Evolutionary conservation across 2,329 filamentous ascomycete species (phyloP), one percentile per base, ranked within the genome.

Genomic region (Talaromyces sp.): DNA sequence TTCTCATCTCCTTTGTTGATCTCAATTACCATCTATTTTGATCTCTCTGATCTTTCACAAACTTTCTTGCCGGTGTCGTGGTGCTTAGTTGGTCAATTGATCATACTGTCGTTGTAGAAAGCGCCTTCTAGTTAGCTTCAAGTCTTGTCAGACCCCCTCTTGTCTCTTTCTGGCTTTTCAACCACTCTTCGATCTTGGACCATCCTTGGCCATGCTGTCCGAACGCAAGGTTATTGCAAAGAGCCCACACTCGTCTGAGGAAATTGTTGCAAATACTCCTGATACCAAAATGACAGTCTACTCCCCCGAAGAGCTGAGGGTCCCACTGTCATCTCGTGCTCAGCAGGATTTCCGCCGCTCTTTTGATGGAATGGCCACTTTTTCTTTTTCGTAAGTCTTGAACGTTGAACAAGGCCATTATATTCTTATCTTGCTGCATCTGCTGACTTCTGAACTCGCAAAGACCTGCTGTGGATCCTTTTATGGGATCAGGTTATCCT

Each of bases 211-310:
- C 56, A 66, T 66, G 65, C 60, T 66, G 37, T 56, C 60, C 9
- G 64, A 62, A 43, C 64, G 60, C 60, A 62, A 45, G 24, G 52
- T 35, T 37, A 35, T 62, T 64, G 68, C 74, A 59, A 77, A 75
- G 67, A 80, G 78, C 68, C 75, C 77, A 37, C 72, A 70, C 54
- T 79, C 78, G 41, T 76, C 76, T 16, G 84, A 82, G 54, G 81
- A 79, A 22, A 81, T 81, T 37, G 50, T 27, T 27, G 85, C 86
- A 60, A 85, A 83, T 16, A 90, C 89, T 6, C 88, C 89, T 0
- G 87, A 89, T 66, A 89, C 88, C 8, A 85, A 84, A 59, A 69
- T 89, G 49, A 88, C 87, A 5, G 78, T 84, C 6, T 89, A 90
- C 72, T 90, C 88, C 3, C 87, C 88, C 0, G 84, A 86, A 16